Evolutionary conservation across 352 stramenopile genomes (phyloP), one percentile per base, ranked within the genome.

Genomic region (Thalassiosira ordinaria): DNA sequence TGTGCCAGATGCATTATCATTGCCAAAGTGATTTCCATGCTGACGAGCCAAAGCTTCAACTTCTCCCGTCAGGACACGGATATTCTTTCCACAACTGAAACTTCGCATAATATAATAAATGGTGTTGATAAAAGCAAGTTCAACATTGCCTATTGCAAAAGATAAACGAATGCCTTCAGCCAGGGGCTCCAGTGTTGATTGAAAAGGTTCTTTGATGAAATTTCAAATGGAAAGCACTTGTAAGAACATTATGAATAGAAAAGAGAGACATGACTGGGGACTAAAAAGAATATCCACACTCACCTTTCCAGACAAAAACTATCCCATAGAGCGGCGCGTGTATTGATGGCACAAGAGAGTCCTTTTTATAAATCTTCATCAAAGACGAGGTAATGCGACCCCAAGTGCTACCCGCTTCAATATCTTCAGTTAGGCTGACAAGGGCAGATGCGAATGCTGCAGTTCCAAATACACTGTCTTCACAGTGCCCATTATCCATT

Each of bases 141-240:
- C 20, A 55, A 55, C 47, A 37, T 67, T 67, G 14, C 39, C 39
- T 41, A 20, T 49, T 24, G 47, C 24, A 61, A 75, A 75, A 37
- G 33, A 63, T 14, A 49, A 56, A 11, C 53, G 51, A 46, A 62
- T 49, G 5, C 52, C 53, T 60, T 60, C 27, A 31, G 46, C 52
- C 13, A 75, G 20, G 0, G 26, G 44, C 27, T 75, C 66, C 16
- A 75, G 33, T 29, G 53, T 76, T 41, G 56, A 64, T 37, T 76
- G 39, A 44, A 68, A 52, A 8, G 67, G 67, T 24, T 68, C 67
- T 68, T 68, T 55, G 20, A 39, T 47, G 6, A 7, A 20, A 29
- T 24, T n/a, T n/a, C n/a, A n/a, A n/a, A n/a, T n/a, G n/a, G n/a
- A n/a, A n/a, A n/a, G n/a, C n/a, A n/a, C n/a, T n/a, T n/a, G n/a